phyloP scores from a whole-genome alignment of 2,329 filamentous ascomycete genomes.

The Verticillium zaregamsianum region DNA sequence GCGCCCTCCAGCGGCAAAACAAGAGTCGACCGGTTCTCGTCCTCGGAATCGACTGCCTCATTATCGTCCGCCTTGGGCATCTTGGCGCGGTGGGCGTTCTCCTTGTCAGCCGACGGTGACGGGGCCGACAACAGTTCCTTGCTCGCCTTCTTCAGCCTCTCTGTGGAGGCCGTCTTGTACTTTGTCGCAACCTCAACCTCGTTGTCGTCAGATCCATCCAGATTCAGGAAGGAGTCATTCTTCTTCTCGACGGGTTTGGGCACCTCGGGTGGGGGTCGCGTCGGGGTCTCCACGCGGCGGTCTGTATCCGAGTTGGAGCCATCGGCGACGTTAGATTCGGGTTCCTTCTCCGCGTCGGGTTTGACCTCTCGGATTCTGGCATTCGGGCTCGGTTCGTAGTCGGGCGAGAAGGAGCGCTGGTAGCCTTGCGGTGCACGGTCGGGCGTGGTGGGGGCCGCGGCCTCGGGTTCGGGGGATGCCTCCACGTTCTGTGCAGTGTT shows the following conservation, averaged over 20 bases:
- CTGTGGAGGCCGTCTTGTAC: conserved; percentile 4
- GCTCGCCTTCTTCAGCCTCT: conserved; percentile 8
- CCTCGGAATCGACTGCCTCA: conserved; percentile 27
- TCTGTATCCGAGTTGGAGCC: conserved; percentile 3
- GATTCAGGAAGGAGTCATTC: conserved; percentile 46
- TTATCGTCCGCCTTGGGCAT: not conserved
- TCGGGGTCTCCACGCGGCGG: conserved; percentile 28
- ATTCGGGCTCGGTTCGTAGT: conserved; percentile 68
- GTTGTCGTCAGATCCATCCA: conserved; percentile 43
- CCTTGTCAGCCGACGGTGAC: conserved; percentile 11
- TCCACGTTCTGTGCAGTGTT: conserved; percentile 1
- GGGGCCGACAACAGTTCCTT: not conserved
- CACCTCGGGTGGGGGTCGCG: conserved; percentile 25
- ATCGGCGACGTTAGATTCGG: conserved; percentile 5
- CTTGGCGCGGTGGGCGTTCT: conserved; percentile 22
- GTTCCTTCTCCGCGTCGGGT: conserved; percentile 20
- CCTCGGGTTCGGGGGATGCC: conserved; percentile 5
- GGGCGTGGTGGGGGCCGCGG: conserved; percentile 1
- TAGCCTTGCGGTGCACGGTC: conserved; percentile 26
- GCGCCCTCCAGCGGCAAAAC: conserved; percentile 38
- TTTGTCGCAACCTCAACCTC: conserved; percentile 22
- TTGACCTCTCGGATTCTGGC: conserved; percentile 66
- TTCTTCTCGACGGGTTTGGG: conserved; percentile 25
- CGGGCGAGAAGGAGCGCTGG: conserved; percentile 65
- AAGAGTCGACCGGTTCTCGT: conserved; percentile 29